Base-by-base conservation (phyloP, 495 filamentous ascomycete species). In the Aspergillus hancockii region DNA sequence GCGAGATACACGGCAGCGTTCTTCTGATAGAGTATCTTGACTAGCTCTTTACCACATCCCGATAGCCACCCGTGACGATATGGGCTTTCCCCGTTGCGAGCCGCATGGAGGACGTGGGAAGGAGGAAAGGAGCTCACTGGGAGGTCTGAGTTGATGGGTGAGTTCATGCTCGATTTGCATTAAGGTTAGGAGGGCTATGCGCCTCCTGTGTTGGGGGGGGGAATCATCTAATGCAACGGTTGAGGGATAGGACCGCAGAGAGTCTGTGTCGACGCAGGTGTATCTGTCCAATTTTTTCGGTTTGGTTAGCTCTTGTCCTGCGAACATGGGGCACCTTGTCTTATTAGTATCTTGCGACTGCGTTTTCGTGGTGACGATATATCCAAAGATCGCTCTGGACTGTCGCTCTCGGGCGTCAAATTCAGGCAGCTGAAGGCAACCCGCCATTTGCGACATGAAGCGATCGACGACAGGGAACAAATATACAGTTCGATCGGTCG, bases 51-150 rank as follows among this genome's bases (percentile, higher is more conserved):
- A 10, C 31, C 31, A 32, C 10, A 32, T 32, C 31, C 31, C 31
- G 31, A 32, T 32, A n/a, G n/a, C n/a, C n/a, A n/a, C n/a, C n/a
- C n/a, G n/a, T n/a, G n/a, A n/a, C n/a, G n/a, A n/a, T n/a, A n/a
- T n/a, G n/a, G n/a, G n/a, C n/a, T n/a, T n/a, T n/a, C n/a, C n/a
- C n/a, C n/a, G n/a, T n/a, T n/a, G n/a, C n/a, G n/a, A n/a, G n/a
- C n/a, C n/a, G n/a, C n/a, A n/a, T n/a, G n/a, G 53, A 41, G 41
- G 55, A 50, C 56, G 55, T 49, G 53, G 57, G 46, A 60, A 54
- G 28, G 28, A 10, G 22, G 45, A 2, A 52, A 63, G 32, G 30
- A 61, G 34, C n/a, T 31, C n/a, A 3, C 32, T 23, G 6, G 54
- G 54, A 36, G 0, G 4, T 14, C 23, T 38, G n/a, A n/a, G n/a